A percentile compares a stretch with the other conserved stretches of the same genome.
These are phyloP conservation scores for Ceratonia siliqua DNA, from an alignment of 306 rosid genomes.

Conservation along the genomic window DNA sequence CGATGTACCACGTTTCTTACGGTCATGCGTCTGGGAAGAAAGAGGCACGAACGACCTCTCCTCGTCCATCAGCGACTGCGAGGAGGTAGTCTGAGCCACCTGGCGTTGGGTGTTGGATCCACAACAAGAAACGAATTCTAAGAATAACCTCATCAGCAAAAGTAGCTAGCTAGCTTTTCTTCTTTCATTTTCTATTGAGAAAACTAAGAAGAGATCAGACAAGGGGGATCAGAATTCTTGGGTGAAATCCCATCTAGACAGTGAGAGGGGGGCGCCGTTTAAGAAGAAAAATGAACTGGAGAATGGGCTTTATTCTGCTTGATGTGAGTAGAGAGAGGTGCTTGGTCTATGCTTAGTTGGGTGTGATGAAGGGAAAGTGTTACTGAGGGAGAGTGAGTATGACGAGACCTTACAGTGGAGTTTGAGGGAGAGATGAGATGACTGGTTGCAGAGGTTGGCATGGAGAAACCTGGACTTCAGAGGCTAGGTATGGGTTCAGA, in stretches of 20 bases:
- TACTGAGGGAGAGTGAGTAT: too few relatives aligned
- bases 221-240: neutral
- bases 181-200: neutral
- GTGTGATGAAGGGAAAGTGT: too few relatives aligned
- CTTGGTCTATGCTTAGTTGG: neutral
- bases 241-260: neutral
- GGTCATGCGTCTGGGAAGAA: neutral
- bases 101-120: constrained; percentile 6
- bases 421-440: too few relatives aligned
- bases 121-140: constrained; percentile 49
- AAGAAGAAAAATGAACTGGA: neutral
- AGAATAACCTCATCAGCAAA: constrained; percentile 47
- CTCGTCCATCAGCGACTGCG: constrained; percentile 24
- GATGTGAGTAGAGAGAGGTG: neutral
- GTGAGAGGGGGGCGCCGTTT: neutral
- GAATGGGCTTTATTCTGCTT: neutral
- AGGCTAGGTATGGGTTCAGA: too few relatives aligned
- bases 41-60: constrained; percentile 25
- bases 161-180: neutral
- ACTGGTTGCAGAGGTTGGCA: too few relatives aligned
- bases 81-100: neutral
- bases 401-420: too few relatives aligned
- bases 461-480: too few relatives aligned
- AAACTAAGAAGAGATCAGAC: too few relatives aligned
- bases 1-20: constrained; percentile 36